Base-by-base conservation (phyloP, 1,284 basidiomycete genomes). In the Blastosporella zonata region DNA sequence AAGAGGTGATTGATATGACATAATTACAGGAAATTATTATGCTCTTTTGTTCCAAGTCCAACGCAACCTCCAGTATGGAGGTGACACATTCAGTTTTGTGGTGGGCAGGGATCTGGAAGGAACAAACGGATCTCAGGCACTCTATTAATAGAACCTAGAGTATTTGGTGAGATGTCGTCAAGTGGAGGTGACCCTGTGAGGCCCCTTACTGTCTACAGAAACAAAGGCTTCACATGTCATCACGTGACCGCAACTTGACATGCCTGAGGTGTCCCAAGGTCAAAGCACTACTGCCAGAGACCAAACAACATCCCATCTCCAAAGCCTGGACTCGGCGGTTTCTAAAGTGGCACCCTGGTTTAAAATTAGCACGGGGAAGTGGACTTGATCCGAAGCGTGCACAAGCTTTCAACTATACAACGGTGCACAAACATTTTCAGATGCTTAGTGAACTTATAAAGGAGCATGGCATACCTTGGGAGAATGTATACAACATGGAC, bases 401-500 rank as follows among this genome's bases (percentile, higher is more conserved):
- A 3, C 50, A 59, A 22, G 58, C 55, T 2, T 67, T 69, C 58
- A 68, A 69, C 49, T 46, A 18, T 12, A 29, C 55, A 2, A 53
- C 50, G 4, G 61, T 68, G 8, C 43, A 59, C 6, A 7, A 53
- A 5, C 54, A 63, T 46, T 67, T 67, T 43, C 18, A 55, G 4
- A n/a, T 50, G 8, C 52, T 67, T 0, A 33, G 34, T 2, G 33
- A 55, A 2, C 13, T 56, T 2, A 40, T 65, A 10, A 48, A 61
- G 15, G 50, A 59, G 22, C 9, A 59, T 37, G 47, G 56, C 7
- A 68, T 72, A 34, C 66, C 67, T 1, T 55, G 57, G 31, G 56
- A 66, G 38, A 71, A 74, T 44, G 52, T 69, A 27, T 74, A 66
- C 42, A 75, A 74, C 48, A 67, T 71, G 63, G 68, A 73, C 51